Evolutionary conservation across 2,329 filamentous ascomycete species (phyloP), one percentile per base, ranked within the genome.

Genomic region (Fusarium sp.): DNA sequence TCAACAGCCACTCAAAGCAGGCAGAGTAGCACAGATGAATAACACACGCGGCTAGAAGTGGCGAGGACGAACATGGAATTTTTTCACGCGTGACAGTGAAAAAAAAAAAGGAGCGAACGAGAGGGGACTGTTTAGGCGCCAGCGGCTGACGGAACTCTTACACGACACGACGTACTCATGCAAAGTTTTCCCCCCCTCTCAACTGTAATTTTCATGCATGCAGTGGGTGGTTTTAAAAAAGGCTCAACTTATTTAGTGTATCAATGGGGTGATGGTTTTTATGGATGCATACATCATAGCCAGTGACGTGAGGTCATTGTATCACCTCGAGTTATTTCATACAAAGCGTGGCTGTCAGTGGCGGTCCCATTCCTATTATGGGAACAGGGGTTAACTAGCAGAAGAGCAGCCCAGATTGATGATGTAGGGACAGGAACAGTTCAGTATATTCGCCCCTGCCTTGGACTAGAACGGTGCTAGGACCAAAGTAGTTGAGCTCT

Each of bases 61-160:
- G 71, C 71, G 49, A 74, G 39, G 59, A 49, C 13, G 28, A 45
- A 35, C 31, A 58, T 66, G 56, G 35, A 47, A 63, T 58, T 42
- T 73, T 72, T 61, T 66, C 44, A 60, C 54, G 56, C 60, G 44
- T 72, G 49, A 59, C 49, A 26, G 47, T 26, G 26, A 41, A 66
- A 58, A 51, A 64, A 63, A 70, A 42, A 42, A 44, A 42, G 7
- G 41, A 39, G 44, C 26, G 26, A 48, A 42, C 38, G 36, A 47
- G 51, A 67, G 41, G 49, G 55, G 51, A 49, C 48, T 56, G 41
- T 54, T 71, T 74, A 63, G 71, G 66, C 71, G 70, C 58, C 71
- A 70, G 39, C 57, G 41, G 49, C 66, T 74, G 66, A 73, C 38
- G 24, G 59, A 36, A 36, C 49, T 58, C 26, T 39, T 60, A 18